These are phyloP conservation scores for Schwanniomyces vanrijiae DNA, from an alignment of 805 yeast genomes.

Conservation along the genomic window DNA sequence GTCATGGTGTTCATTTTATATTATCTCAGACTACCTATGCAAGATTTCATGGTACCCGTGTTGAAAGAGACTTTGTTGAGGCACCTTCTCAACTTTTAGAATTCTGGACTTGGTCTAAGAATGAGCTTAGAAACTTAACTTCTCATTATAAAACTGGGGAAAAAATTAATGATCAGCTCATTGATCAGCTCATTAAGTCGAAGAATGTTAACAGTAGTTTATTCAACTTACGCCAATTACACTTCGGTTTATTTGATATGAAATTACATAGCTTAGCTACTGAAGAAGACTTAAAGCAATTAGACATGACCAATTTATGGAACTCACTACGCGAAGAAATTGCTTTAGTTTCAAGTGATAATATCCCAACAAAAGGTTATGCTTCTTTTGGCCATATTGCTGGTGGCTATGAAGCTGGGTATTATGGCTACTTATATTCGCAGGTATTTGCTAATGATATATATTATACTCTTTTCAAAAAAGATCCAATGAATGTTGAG, in stretches of 20 bases:
- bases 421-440: conserved; percentile 86
- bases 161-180: conserved; percentile 54
- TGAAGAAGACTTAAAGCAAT: conserved; percentile 39
- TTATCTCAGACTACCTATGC: conserved; percentile 65
- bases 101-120: conserved; percentile 80
- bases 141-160: conserved; percentile 65
- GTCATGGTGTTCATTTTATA: conserved; percentile 83
- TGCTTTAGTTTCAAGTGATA: conserved; percentile 57
- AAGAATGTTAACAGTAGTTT: conserved; percentile 79
- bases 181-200: conserved; percentile 58
- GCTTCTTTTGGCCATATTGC: conserved; percentile 77
- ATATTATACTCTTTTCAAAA: conserved; percentile 66
- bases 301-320: conserved; percentile 61
- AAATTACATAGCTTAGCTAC: conserved; percentile 54
- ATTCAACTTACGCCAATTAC: conserved; percentile 71
- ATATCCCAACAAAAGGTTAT: conserved; percentile 59
- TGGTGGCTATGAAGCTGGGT: conserved; percentile 84
- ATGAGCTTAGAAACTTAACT: conserved; percentile 58
- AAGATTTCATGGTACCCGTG: conserved; percentile 74
- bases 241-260: conserved; percentile 78
- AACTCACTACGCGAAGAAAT: conserved; percentile 64
- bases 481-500: conserved; percentile 62
- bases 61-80: conserved; percentile 85
- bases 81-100: conserved; percentile 90
- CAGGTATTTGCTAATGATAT: conserved; percentile 85